Evolutionary conservation across 169 alveolate species (phyloP).

Genomic region (Miamiensis avidus): DNA sequence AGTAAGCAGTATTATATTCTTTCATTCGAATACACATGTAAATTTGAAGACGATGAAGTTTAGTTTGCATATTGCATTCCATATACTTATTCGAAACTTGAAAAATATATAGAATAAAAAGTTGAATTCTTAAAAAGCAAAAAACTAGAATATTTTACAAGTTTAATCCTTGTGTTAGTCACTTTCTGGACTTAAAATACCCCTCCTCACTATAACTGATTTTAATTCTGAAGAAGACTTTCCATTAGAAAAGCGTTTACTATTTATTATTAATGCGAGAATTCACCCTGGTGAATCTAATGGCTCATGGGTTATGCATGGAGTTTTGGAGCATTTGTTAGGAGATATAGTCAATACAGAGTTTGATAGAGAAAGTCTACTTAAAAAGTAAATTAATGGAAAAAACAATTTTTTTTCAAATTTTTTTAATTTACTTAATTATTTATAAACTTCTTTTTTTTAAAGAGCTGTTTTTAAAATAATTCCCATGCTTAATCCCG

Average conservation of each 20-base stretch:
- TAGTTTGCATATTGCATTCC: background rate
- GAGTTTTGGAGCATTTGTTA: slow-evolving; percentile 50
- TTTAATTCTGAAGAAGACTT: background rate
- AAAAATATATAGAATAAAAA: too few relatives aligned
- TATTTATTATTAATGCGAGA: slow-evolving; percentile 82
- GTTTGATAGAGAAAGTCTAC: slow-evolving; percentile 44
- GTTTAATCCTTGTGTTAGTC: background rate
- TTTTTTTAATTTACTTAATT: too few relatives aligned
- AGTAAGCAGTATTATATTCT: background rate
- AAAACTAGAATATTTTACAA: too few relatives aligned
- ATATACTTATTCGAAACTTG: background rate
- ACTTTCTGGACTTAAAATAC: background rate
- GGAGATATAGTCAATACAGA: slow-evolving; percentile 42
- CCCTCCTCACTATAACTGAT: background rate
- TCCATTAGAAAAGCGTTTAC: slow-evolving; percentile 42
- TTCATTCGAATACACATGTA: background rate
- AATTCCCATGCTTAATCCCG: slow-evolving; percentile 79
- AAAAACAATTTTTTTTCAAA: too few relatives aligned
- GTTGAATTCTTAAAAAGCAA: background rate
- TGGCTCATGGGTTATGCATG: slow-evolving; percentile 83
- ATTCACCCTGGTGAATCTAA: slow-evolving; percentile 92
- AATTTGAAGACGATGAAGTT: background rate
- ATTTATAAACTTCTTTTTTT: too few relatives aligned
- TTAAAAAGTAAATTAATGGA: slow-evolving; percentile 14
- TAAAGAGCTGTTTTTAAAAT: slow-evolving; percentile 51